Evolutionary conservation across 108 stramenopile species (phyloP).

Genomic region (Aurantiochytrium sp.): DNA sequence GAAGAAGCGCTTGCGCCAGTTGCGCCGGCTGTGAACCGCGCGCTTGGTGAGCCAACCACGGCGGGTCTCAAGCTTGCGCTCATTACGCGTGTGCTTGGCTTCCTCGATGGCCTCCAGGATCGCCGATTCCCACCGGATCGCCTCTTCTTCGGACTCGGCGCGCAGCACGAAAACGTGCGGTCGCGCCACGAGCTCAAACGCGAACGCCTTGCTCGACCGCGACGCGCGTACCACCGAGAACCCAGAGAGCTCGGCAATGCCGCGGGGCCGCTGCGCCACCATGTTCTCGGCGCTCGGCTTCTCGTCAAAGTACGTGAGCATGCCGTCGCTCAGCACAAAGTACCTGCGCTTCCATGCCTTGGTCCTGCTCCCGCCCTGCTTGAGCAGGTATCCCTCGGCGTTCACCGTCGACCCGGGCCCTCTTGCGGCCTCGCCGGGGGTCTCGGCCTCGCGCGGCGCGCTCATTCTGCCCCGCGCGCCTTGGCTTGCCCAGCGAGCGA

Average conservation of each 20-base stretch:
- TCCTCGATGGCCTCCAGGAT: neutral
- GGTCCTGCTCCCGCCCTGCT: neutral
- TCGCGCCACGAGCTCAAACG: neutral
- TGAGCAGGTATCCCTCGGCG: conserved; percentile 20
- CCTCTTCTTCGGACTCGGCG: neutral
- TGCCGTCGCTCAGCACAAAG: neutral
- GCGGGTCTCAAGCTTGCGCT: neutral
- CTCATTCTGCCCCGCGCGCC: neutral
- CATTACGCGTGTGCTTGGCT: neutral
- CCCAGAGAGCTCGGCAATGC: neutral
- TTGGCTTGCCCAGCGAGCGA: too few relatives aligned
- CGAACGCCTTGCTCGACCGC: neutral
- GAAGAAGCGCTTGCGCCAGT: neutral
- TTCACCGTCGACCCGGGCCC: neutral
- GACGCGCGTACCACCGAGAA: neutral
- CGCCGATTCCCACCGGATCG: neutral
- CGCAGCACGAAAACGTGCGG: neutral
- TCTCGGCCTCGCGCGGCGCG: too few relatives aligned
- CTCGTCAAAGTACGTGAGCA: conserved; percentile 15
- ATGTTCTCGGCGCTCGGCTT: neutral
- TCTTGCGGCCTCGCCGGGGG: neutral
- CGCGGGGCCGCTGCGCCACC: neutral
- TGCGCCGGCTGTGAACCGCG: neutral
- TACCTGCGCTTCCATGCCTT: neutral
- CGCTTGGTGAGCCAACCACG: conserved; percentile 20